Conservation (phyloP, 2,329 filamentous ascomycete species). For the Trichoderma simmonsii region DNA sequence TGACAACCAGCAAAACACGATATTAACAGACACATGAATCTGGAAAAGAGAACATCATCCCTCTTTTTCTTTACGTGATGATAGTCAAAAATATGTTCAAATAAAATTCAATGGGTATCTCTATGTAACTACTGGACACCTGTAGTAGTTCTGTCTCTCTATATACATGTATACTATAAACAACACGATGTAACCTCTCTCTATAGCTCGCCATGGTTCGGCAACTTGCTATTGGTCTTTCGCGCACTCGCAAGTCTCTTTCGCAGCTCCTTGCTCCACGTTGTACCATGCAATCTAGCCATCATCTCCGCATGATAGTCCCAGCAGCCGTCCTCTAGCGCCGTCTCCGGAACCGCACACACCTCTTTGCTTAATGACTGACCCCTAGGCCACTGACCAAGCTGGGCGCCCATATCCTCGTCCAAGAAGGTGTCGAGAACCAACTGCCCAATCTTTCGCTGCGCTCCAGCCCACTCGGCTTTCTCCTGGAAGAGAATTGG, state of each 20-base stretch:
- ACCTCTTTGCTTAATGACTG: conserved; percentile 33
- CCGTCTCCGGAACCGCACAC: conserved; percentile 34
- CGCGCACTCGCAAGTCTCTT: conserved; percentile 34
- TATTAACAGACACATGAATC: background rate
- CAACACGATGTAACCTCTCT: background rate
- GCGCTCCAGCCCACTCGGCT: conserved; percentile 48
- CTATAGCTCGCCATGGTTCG: conserved; percentile 35
- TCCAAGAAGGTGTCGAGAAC: conserved; percentile 66
- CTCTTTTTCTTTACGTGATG: no score
- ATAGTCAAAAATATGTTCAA: background rate
- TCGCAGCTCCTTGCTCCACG: conserved; percentile 47
- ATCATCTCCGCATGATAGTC: conserved; percentile 49
- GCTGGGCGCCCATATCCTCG: conserved; percentile 56
- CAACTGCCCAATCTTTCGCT: conserved; percentile 55
- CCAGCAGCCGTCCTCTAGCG: conserved; percentile 54
- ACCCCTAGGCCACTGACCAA: conserved; percentile 53
- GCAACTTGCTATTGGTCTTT: conserved; percentile 28
- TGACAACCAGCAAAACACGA: background rate
- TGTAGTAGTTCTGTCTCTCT: background rate
- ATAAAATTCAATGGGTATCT: conserved; percentile 3
- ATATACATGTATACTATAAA: background rate
- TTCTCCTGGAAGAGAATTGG: conserved; percentile 48
- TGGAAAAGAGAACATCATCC: no score
- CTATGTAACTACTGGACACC: background rate
- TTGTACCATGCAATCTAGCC: conserved; percentile 35